Base-by-base conservation (phyloP, 148 eudicot species). In the Linanthus parryae region DNA sequence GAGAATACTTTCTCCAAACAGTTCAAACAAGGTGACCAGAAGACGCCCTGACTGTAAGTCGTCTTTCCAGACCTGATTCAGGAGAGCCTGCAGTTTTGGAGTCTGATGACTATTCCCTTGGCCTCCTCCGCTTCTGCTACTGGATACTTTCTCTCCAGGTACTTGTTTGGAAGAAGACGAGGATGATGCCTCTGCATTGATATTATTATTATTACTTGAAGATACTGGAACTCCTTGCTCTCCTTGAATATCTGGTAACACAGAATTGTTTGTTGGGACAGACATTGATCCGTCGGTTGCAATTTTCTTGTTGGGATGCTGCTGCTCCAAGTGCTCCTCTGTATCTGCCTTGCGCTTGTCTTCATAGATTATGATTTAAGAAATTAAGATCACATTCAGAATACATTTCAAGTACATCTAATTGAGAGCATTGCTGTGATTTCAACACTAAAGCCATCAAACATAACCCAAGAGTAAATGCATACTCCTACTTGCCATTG, bases 1-100 rank as follows among this genome's bases (percentile, higher is more conserved):
- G 58, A 77, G 62, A 26, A 83, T 72, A 34, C 86, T 70, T 69
- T 77, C 83, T 42, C 83, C 86, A 59, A 80, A 84, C 34, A 66
- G 58, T 43, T 77, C 76, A 59, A 58, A 61, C 69, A 75, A 56
- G 1, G 81, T 69, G 31, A 49, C 63, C 39, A 84, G 62, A 56
- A 84, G 73, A 22, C 67, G 76, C 17, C 86, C 87, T 1, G 86
- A 80, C 58, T 72, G 71, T 46, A 80, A 56, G 48, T 84, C 92
- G 29, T 84, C 84, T 66, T 80, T 80, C 92, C 92, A 84, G 40
- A 64, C 61, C 67, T 75, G 92, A 52, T 73, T 66, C 18, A 74
- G 66, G 23, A 74, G 54, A 20, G 84, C 80, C 38, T 74, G 24
- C 54, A 62, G 28, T 47, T 71, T 65, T 48, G 52, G 23, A 52